Evolutionary conservation across 2,329 filamentous ascomycete species (phyloP).

Genomic region (Acrocalymma vagum): DNA sequence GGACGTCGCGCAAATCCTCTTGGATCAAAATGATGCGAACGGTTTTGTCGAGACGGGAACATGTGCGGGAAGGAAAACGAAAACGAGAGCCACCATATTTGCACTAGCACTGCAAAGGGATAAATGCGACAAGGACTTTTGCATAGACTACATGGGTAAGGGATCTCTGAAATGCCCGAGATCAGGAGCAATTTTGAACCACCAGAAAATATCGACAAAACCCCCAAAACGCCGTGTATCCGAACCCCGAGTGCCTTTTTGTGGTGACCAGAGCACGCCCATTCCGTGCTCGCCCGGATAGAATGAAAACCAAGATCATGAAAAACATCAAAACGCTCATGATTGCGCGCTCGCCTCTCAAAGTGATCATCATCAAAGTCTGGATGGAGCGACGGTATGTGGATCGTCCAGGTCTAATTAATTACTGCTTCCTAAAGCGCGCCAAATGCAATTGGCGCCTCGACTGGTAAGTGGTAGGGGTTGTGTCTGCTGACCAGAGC

Average conservation of each 20-base stretch:
- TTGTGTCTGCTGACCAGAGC: conserved; percentile 31
- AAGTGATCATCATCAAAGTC: no score
- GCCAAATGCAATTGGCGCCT: conserved; percentile 27
- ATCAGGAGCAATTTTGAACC: conserved; percentile 36
- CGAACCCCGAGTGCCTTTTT: conserved; percentile 40
- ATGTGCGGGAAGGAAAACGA: background rate
- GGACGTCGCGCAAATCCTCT: no score
- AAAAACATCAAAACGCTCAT: no score
- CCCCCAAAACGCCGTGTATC: conserved; percentile 42
- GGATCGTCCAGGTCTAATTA: conserved; percentile 44
- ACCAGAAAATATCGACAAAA: conserved; percentile 23
- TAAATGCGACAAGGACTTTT: conserved; percentile 39
- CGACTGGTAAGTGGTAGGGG: no score
- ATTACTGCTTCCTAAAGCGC: conserved; percentile 40
- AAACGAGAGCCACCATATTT: conserved; percentile 9
- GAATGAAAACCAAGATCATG: conserved; percentile 23
- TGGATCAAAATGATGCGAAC: no score
- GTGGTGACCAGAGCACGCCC: conserved; percentile 37
- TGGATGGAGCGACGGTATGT: conserved; percentile 30
- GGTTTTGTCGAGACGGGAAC: no score
- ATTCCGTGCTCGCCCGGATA: conserved; percentile 31
- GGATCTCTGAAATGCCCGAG: conserved; percentile 25
- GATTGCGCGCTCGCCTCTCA: no score
- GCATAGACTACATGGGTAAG: conserved; percentile 46
- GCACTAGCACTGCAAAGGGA: no score